phyloP scores from a whole-genome alignment of 139 green algal genomes.

The Chlorella vulgaris region DNA sequence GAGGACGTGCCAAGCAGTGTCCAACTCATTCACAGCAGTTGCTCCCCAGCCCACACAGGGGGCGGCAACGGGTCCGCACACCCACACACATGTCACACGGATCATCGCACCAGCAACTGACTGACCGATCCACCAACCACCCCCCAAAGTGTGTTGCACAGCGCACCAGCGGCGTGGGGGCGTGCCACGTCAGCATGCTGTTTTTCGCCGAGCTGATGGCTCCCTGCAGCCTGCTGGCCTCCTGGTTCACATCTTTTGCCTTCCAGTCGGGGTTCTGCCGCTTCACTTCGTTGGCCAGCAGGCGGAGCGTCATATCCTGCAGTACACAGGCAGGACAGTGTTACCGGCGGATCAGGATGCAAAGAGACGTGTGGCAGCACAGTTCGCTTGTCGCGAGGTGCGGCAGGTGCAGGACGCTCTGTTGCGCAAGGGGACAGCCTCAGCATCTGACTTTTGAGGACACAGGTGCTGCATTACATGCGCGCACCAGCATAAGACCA shows the following conservation, averaged over 20 bases:
- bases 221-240: conserved; percentile 2
- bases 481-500: too few relatives aligned
- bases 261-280: conserved; percentile 13
- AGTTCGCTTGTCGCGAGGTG: not conserved
- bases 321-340: not conserved
- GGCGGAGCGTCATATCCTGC: conserved; percentile 38
- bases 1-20: too few relatives aligned
- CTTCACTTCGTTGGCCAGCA: conserved; percentile 45
- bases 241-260: not conserved
- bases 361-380: not conserved
- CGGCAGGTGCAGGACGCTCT: too few relatives aligned
- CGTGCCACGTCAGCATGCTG: conserved; percentile 44
- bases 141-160: not conserved
- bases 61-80: too few relatives aligned
- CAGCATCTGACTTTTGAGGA: too few relatives aligned
- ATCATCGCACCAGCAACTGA: not conserved
- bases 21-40: too few relatives aligned
- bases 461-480: not conserved
- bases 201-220: conserved; percentile 41
- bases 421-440: too few relatives aligned
- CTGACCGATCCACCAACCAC: not conserved
- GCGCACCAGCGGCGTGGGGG: not conserved
- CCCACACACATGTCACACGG: too few relatives aligned
- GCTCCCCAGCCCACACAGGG: too few relatives aligned
- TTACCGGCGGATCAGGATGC: not conserved